Conservation (phyloP, 2,329 filamentous ascomycete genomes). For the Botrytis elliptica region DNA sequence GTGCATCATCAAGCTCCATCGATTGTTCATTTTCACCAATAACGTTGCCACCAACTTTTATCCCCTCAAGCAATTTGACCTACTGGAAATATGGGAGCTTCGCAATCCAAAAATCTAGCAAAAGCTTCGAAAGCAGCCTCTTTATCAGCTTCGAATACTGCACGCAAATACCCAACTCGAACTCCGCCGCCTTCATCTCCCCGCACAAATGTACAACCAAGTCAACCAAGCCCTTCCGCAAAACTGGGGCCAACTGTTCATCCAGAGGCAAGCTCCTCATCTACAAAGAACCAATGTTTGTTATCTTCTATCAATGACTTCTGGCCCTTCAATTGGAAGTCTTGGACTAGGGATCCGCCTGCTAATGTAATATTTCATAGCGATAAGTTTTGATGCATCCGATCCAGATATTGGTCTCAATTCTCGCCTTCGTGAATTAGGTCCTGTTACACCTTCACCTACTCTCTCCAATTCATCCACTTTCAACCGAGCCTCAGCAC, state of each 20-base stretch:
- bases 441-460: conserved; percentile 36
- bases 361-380: conserved; percentile 16
- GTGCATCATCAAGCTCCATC: background rate
- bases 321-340: background rate
- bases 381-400: conserved; percentile 23
- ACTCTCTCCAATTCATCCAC: conserved; percentile 36
- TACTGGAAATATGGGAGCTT: conserved; percentile 32
- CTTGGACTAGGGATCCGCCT: background rate
- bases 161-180: conserved; percentile 38
- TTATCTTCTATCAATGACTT: background rate
- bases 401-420: conserved; percentile 29
- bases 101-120: conserved; percentile 33
- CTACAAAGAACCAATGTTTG: conserved; percentile 22
- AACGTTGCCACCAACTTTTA: background rate
- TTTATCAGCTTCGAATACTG: conserved; percentile 23
- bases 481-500: conserved; percentile 24
- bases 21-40: background rate
- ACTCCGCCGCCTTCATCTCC: conserved; percentile 25
- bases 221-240: conserved; percentile 18
- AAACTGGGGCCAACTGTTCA: conserved; percentile 22
- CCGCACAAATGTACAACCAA: conserved; percentile 21
- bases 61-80: background rate
- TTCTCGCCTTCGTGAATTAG: conserved; percentile 33
- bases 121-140: conserved; percentile 28
- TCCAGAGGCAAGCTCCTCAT: conserved; percentile 19